These are phyloP conservation scores for Calvatia gigantea DNA, from an alignment of 768 basidiomycete genomes.

Conservation along the genomic window DNA sequence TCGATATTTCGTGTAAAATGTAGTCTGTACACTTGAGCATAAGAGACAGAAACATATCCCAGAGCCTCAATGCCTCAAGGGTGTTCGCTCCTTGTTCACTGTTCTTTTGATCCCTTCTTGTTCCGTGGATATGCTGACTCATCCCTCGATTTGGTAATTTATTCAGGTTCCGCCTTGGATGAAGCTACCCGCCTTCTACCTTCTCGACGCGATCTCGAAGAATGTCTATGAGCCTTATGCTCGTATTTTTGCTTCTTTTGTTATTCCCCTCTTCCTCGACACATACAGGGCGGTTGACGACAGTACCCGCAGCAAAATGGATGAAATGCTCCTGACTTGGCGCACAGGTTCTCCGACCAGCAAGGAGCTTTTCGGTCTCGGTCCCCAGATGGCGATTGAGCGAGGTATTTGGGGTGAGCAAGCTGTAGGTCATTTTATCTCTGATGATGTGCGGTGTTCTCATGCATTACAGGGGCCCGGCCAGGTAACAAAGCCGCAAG, in stretches of 20 bases:
- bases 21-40: slow-evolving; percentile 28
- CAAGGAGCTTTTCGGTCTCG: slow-evolving; percentile 80
- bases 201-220: slow-evolving; percentile 95
- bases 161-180: slow-evolving; percentile 81
- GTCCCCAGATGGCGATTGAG: slow-evolving; percentile 81
- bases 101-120: slow-evolving; percentile 22
- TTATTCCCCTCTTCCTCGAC: slow-evolving; percentile 81
- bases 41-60: slow-evolving; percentile 24
- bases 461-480: slow-evolving; percentile 30
- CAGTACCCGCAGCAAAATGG: slow-evolving; percentile 87
- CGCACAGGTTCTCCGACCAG: slow-evolving; percentile 78
- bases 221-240: slow-evolving; percentile 95
- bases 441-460: not conserved
- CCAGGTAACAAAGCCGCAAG: slow-evolving; percentile 70
- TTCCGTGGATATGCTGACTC: slow-evolving; percentile 69
- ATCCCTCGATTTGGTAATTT: slow-evolving; percentile 39
- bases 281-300: slow-evolving; percentile 87
- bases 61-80: slow-evolving; percentile 15
- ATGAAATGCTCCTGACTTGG: slow-evolving; percentile 97
- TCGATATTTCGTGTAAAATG: slow-evolving; percentile 11
- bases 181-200: slow-evolving; percentile 92
- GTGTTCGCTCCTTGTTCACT: slow-evolving; percentile 23
- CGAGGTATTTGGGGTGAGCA: slow-evolving; percentile 74
- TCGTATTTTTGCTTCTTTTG: slow-evolving; percentile 75
- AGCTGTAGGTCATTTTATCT: slow-evolving; percentile 15